Evolutionary conservation across 768 basidiomycete species (phyloP).

Genomic region (Botryobasidium botryosum): DNA sequence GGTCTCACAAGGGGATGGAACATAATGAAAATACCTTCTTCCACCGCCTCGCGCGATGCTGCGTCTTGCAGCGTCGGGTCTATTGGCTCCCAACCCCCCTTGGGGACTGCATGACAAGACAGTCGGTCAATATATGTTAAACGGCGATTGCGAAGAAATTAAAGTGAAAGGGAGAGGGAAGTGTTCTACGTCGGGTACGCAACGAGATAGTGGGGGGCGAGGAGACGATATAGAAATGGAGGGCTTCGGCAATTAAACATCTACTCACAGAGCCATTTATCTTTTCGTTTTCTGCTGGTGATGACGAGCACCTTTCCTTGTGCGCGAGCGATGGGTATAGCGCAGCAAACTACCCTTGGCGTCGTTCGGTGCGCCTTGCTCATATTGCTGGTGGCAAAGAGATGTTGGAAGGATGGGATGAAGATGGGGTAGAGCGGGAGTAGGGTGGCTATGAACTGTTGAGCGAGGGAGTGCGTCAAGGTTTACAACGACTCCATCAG

Average conservation of each 20-base stretch:
- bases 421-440: too few species aligned
- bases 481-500: too few species aligned
- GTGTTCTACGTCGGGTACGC: conserved; percentile 6
- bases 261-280: conserved; percentile 78
- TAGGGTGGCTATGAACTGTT: too few species aligned
- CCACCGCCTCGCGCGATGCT: conserved; percentile 79
- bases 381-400: too few species aligned
- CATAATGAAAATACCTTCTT: conserved; percentile 83
- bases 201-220: conserved; percentile 6
- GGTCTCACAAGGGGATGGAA: too few species aligned
- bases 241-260: conserved; percentile 7
- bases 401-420: too few species aligned
- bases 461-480: too few species aligned
- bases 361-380: too few species aligned
- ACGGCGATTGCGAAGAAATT: not conserved
- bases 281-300: conserved; percentile 66
- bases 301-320: conserved; percentile 67
- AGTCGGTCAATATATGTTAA: not conserved
- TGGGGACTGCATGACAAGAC: conserved; percentile 47
- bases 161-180: conserved; percentile 4
- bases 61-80: conserved; percentile 73
- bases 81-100: conserved; percentile 77
- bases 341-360: conserved; percentile 80
- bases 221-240: conserved; percentile 8
- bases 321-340: conserved; percentile 62